phyloP scores from a whole-genome alignment of 2,329 filamentous ascomycete genomes.

The Talaromyces sp. region DNA sequence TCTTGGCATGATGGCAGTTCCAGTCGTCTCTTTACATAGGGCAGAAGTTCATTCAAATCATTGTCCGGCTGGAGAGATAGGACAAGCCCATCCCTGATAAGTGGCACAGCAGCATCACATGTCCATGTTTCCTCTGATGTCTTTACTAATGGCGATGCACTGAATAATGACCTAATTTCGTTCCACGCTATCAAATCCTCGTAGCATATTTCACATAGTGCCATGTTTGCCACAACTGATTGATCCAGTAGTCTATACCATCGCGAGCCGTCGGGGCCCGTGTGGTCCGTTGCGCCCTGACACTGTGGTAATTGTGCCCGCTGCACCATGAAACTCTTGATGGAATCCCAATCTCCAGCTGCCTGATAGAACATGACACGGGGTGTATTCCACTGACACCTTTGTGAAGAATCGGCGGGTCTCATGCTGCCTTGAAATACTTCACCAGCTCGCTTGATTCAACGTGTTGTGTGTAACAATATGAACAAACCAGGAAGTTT shows the following conservation, averaged over 20 bases:
- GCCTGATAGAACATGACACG: background rate
- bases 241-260: background rate
- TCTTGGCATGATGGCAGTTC: background rate
- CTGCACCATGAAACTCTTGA: background rate
- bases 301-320: background rate
- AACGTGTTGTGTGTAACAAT: no score
- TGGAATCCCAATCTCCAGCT: background rate
- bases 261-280: background rate
- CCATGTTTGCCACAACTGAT: background rate
- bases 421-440: no score
- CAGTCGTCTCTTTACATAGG: background rate
- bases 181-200: background rate
- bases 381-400: no score
- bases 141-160: background rate
- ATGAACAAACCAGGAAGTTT: no score
- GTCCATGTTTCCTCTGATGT: background rate
- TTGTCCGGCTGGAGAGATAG: background rate
- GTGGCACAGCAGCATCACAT: background rate
- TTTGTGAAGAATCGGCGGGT: no score
- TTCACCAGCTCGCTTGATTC: no score
- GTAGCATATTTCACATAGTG: background rate
- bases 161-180: conserved; percentile 51
- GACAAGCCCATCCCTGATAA: background rate
- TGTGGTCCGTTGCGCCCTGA: background rate
- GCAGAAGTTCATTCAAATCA: background rate